A percentile compares a stretch with the other conserved stretches of the same genome.
phyloP scores from a whole-genome alignment of 192 early-diverging fungal genomes.

The Helicostylum pulchrum region DNA sequence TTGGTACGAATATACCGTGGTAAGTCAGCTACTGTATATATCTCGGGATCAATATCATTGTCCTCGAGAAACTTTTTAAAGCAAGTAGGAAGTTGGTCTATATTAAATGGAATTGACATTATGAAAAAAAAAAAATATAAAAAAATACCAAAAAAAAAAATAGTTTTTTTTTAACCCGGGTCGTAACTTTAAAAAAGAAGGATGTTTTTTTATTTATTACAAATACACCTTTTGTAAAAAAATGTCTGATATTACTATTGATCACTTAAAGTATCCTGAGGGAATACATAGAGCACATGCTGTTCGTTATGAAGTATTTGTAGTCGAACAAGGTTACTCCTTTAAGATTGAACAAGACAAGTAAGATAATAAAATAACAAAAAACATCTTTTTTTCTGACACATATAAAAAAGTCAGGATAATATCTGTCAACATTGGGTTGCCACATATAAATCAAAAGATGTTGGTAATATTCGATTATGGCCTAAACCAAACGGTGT shows the following conservation, averaged over 20 bases:
- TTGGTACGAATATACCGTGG: slow-evolving; percentile 80
- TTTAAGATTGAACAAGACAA: slow-evolving; percentile 5
- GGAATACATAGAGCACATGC: slow-evolving; percentile 1
- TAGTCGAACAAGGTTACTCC: slow-evolving; percentile 12
- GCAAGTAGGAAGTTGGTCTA: slow-evolving; percentile 46
- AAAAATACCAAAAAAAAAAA: too few relatives aligned
- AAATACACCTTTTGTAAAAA: too few relatives aligned
- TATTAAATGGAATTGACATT: slow-evolving; percentile 9
- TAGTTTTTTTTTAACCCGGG: too few relatives aligned
- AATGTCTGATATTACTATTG: too few relatives aligned
- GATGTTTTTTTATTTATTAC: too few relatives aligned
- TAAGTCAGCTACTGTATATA: slow-evolving; percentile 59
- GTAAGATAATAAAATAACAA: slow-evolving; percentile 1
- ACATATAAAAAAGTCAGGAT: neutral
- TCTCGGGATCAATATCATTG: slow-evolving; percentile 64
- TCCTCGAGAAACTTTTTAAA: slow-evolving; percentile 67
- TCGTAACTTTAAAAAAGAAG: too few relatives aligned
- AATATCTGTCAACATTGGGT: slow-evolving; percentile 9
- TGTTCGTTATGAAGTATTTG: slow-evolving; percentile 17
- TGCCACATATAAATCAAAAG: neutral
- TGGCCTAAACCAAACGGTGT: slow-evolving; percentile 13
- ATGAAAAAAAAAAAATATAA: too few relatives aligned
- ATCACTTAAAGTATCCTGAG: neutral
- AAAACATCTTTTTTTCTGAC: neutral
- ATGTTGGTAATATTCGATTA: slow-evolving; percentile 28